Evolutionary conservation across 2,329 filamentous ascomycete species (phyloP).

Genomic region (Colletotrichum neosansevieriae): DNA sequence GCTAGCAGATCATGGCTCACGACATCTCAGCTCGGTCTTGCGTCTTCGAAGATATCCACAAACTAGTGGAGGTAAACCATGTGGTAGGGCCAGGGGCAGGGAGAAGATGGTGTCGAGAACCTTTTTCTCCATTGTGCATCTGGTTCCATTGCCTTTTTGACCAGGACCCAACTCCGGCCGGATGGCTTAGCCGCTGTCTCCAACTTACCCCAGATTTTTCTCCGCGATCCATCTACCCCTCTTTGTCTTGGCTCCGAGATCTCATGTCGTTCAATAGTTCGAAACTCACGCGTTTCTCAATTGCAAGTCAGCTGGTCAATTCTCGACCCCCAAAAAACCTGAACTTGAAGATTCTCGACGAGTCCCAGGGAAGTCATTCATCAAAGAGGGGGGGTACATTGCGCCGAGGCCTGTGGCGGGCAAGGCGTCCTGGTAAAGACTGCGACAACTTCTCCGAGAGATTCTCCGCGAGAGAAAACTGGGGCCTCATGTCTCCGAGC

Average conservation of each 20-base stretch:
- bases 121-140: conserved; percentile 3
- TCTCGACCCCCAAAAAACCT: not conserved
- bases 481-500: conserved; percentile 15
- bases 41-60: conserved; percentile 39
- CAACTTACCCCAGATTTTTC: conserved; percentile 36
- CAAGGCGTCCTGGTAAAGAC: conserved; percentile 31
- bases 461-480: not conserved
- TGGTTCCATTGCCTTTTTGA: conserved; percentile 8
- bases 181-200: conserved; percentile 24
- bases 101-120: conserved; percentile 36
- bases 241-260: conserved; percentile 20
- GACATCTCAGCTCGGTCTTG: conserved; percentile 39
- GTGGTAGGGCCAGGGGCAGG: conserved; percentile 32
- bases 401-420: conserved; percentile 23
- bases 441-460: conserved; percentile 29
- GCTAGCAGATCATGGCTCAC: conserved; percentile 36
- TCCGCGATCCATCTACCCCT: conserved; percentile 24
- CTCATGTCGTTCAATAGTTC: not conserved
- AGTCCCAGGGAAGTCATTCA: conserved; percentile 6
- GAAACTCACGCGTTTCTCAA: not conserved
- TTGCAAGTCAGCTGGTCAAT: conserved; percentile 5
- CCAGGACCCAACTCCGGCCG: conserved; percentile 27
- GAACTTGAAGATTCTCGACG: not conserved
- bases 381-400: conserved; percentile 1
- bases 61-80: conserved; percentile 39